Base-by-base conservation (phyloP, 2,329 filamentous ascomycete genomes). In the Colletotrichum truncatum region DNA sequence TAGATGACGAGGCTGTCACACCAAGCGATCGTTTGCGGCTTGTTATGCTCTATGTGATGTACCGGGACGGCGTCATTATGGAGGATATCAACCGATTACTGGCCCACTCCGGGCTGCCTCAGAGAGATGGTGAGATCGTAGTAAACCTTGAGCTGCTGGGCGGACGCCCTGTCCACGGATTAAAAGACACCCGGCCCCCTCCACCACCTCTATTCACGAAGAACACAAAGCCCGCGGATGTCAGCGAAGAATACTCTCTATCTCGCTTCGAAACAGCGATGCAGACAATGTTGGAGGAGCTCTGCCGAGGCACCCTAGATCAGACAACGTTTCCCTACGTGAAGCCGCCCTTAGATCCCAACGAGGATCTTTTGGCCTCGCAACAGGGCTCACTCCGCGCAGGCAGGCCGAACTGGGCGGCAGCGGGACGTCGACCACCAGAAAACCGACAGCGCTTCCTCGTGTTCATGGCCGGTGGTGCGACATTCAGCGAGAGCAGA, bases 361-460 rank as follows among this genome's bases (percentile, higher is more conserved):
- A 87, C 67, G 85, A 87, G 62, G 87, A 90, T 65, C 79, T 87
- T 36, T 73, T 87, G 45, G 81, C 84, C 6, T 82, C 80, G 4
- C 80, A 86, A 25, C 86, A 92, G 69, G 88, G 92, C 11, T 98
- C 95, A 12, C 85, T 99, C 23, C 91, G 96, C 63, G 93, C 93
- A 9, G 94, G 94, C 14, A 97, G 97, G 73, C 96, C 95, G 2
- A 97, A 94, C 41, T 99, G 96, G 96, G 96, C 96, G 2, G 93
- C 93, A 56, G 91, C 92, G 9, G 90, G 93, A 43, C 86, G 91
- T 46, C 87, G 89, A 82, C 64, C 88, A 84, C 66, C 77, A 2
- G 95, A 98, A 75, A 97, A 94, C 69, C 89, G 91, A 56, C 96
- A 99, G 76, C 89, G 96, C 55, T 86, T 98, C 57, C 92, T 99